Base-by-base conservation (phyloP, 148 eudicot species). In the Dianthus caryophyllus region DNA sequence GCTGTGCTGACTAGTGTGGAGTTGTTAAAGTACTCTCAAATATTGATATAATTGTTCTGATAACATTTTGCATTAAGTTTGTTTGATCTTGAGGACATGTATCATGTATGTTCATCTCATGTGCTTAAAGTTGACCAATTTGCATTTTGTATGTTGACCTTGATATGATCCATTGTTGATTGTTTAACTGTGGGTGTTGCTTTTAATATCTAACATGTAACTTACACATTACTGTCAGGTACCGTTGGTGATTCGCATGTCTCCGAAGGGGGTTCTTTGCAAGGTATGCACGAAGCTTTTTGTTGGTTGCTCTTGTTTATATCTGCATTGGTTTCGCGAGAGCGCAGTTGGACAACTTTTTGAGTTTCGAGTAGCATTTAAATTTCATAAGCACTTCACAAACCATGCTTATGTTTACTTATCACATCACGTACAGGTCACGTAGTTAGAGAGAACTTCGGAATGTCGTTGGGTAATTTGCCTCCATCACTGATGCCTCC, bases 401-500 rank as follows among this genome's bases (percentile, higher is more conserved):
- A 53, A 64, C 63, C 9, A 30, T 68, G 64, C 47, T 68, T n/a
- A 20, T 27, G 43, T 41, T 21, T 18, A 49, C 52, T 67, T 65
- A 49, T 64, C n/a, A 22, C 18, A 30, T 53, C 9, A 33, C 56
- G 21, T 78, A 63, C 84, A 87, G 96, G 90, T 68, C 71, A 58
- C 65, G 72, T 68, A 61, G 83, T 77, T 15, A 65, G 80, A 46
- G 83, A 86, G 60, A 77, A 78, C 66, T 72, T 81, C 77, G 88
- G 96, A 44, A 71, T 83, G 75, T 81, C 83, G 15, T 73, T 81
- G 31, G 91, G 91, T 27, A 85, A 85, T 72, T 77, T 93, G 66
- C 96, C 98, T 77, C 96, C 96, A 55, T 93, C 98, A 0, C 61
- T 93, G 41, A 84, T 78, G 83, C 96, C 96, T 41, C 98, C 96